A percentile compares a stretch with the other conserved stretches of the same genome.
These are phyloP conservation scores for Narthecium ossifragum DNA, from an alignment of 106 monocot species.

Conservation along the genomic window DNA sequence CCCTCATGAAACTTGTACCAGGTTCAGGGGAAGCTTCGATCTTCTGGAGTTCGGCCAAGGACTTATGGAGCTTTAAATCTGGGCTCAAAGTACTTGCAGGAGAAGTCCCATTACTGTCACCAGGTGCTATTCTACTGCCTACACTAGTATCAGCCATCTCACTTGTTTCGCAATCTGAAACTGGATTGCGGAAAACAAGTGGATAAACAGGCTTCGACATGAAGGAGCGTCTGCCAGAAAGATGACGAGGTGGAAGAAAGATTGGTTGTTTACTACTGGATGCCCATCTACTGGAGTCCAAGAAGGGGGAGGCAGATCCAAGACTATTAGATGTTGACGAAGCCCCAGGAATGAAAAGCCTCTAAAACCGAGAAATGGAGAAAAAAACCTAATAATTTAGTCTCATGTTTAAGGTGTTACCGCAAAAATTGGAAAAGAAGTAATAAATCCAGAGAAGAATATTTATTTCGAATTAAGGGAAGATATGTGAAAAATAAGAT, in stretches of 20 bases:
- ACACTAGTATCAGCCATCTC: conserved; percentile 26
- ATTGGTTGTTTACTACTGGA: conserved; percentile 51
- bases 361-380: too few relatives aligned
- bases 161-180: conserved; percentile 45
- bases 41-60: conserved; percentile 45
- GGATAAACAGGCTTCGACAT: conserved; percentile 95
- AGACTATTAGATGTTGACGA: conserved; percentile 49
- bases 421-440: too few relatives aligned
- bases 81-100: conserved; percentile 36
- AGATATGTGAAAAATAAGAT: neutral
- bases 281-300: conserved; percentile 54
- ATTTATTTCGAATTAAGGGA: too few relatives aligned
- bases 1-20: conserved; percentile 46
- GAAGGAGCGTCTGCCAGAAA: conserved; percentile 69
- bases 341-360: conserved; percentile 21
- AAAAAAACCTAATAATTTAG: too few relatives aligned
- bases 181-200: conserved; percentile 63
- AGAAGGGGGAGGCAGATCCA: conserved; percentile 53
- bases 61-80: conserved; percentile 58
- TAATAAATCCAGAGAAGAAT: too few relatives aligned
- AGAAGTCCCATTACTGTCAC: conserved; percentile 17
- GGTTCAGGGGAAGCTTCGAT: conserved; percentile 52
- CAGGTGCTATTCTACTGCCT: conserved; percentile 21
- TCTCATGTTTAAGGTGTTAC: too few relatives aligned
- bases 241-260: conserved; percentile 32